Evolutionary conservation across 225 moss, liverwort and hornwort species (phyloP), one percentile per base, ranked within the genome.

Genomic region (Takakia lepidozioides): DNA sequence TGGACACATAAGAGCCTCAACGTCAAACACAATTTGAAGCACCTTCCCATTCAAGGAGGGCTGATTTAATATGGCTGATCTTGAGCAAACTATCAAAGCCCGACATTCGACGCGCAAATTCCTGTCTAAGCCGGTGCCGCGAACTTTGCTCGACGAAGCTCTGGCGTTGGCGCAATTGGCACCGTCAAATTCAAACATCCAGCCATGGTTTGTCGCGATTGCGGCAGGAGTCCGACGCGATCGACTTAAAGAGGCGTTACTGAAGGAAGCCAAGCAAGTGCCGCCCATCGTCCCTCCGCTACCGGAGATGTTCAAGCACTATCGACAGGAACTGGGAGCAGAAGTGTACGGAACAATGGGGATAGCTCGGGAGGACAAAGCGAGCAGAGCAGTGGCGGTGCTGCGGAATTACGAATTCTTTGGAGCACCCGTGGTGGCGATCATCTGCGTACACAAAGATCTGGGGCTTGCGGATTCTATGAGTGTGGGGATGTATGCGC

Each of bases 101-200:
- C 74, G 78, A 6, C 73, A 62, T 47, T 78, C 78, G 19, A 58
- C 73, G 6, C 78, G 78, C 51, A 69, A 62, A 48, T 78, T 73
- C 21, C 58, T 69, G 21, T 8, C 73, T 25, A 57, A 49, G 18
- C 62, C 79, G 3, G 74, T 79, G 21, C 79, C 74, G 0, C 74
- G 79, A 5, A 0, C 56, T 0, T n/a, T 74, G 41, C 70, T 79
- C 19, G 53, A 38, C 57, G 73, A 79, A 36, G 29, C 74, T 5
- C 66, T 79, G 32, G 30, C 46, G 13, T 54, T 80, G 0, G 80
- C 80, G 40, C 80, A 80, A 60, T 43, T 38, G 24, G 63, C 80
- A 7, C 75, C 80, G 0, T 80, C 80, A 5, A 80, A 75, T 30
- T 80, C 80, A 27, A 80, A 80, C 29, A 75, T 80, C 27, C 80